Conservation (phyloP, 805 yeast genomes). For the Monosporozyma siamensis region DNA sequence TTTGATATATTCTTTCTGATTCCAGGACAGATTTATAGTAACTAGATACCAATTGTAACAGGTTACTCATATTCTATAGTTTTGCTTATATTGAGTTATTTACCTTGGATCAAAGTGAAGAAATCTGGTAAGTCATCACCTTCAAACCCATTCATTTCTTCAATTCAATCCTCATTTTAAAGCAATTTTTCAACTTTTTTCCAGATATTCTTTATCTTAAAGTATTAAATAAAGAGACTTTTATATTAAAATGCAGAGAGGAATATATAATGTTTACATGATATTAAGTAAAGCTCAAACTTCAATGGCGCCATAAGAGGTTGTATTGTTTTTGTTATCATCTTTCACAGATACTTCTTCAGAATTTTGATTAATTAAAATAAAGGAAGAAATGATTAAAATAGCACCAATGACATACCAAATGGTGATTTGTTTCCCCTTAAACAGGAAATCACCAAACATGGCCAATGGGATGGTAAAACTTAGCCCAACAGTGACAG, state of each 20-base stretch:
- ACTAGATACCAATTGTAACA: slow-evolving; percentile 18
- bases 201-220: not conserved
- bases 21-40: slow-evolving; percentile 25
- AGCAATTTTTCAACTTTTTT: not conserved
- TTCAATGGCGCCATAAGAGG: not conserved
- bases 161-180: not conserved
- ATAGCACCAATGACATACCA: slow-evolving; percentile 68
- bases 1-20: slow-evolving; percentile 20
- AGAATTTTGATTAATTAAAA: slow-evolving; percentile 46
- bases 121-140: too few species aligned
- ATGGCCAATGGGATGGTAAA: slow-evolving; percentile 88
- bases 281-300: too few species aligned
- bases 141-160: too few species aligned
- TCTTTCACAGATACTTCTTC: not conserved
- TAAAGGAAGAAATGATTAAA: slow-evolving; percentile 67
- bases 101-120: too few species aligned
- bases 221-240: too few species aligned
- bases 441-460: slow-evolving; percentile 73
- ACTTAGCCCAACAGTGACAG: slow-evolving; percentile 89
- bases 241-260: not conserved
- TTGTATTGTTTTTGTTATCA: too few species aligned
- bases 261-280: too few species aligned
- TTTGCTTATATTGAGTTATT: too few species aligned
- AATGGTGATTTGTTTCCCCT: slow-evolving; percentile 45
- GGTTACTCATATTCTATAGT: slow-evolving; percentile 18